These are phyloP conservation scores for Amoebophrya sp. DNA, from an alignment of 169 alveolate genomes.

Conservation along the genomic window DNA sequence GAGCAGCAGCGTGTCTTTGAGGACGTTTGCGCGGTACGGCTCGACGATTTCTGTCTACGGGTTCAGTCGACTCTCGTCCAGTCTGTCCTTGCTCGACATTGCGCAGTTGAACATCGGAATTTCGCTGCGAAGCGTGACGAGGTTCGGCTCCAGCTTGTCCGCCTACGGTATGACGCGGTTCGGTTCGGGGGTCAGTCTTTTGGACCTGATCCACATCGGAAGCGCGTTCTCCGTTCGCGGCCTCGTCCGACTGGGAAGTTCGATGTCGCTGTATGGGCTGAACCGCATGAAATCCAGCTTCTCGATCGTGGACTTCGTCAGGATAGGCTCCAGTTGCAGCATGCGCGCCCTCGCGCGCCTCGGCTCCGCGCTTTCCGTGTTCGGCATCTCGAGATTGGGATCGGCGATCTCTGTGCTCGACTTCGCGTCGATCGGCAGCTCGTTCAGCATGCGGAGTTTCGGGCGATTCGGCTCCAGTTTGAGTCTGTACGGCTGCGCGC, in stretches of 20 bases:
- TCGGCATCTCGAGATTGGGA: neutral
- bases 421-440: slow-evolving; percentile 30
- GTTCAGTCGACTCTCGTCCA: neutral
- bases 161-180: slow-evolving; percentile 32
- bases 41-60: neutral
- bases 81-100: neutral
- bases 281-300: slow-evolving; percentile 23
- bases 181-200: slow-evolving; percentile 22
- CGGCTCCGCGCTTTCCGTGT: slow-evolving; percentile 31
- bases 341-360: slow-evolving; percentile 18
- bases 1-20: neutral
- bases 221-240: slow-evolving; percentile 27
- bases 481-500: neutral
- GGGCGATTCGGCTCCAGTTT: neutral
- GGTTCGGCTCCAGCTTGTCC: neutral
- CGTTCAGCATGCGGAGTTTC: slow-evolving; percentile 30
- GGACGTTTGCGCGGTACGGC: neutral
- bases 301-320: slow-evolving; percentile 26
- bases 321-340: neutral
- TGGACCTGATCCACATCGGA: slow-evolving; percentile 36
- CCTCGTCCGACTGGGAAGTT: neutral
- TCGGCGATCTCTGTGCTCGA: slow-evolving; percentile 21
- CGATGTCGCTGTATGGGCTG: slow-evolving; percentile 32
- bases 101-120: neutral
- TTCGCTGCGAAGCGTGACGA: neutral